phyloP scores from a whole-genome alignment of 208 protist species.

The Trypanosoma vivax region DNA sequence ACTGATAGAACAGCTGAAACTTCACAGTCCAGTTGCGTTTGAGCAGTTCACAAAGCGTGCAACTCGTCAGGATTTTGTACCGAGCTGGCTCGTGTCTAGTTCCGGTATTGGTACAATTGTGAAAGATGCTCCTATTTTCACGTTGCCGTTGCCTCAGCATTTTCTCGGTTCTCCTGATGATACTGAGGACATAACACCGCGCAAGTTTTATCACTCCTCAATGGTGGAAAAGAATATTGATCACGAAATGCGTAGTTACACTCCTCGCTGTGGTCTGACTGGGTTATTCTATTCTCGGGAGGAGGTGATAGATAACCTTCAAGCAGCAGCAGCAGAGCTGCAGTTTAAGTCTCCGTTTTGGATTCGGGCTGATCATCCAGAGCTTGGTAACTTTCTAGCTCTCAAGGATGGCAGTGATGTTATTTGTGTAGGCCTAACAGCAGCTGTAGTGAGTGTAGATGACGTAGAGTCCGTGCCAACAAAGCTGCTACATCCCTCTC shows the following conservation, averaged over 20 bases:
- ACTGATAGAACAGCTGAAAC: constrained; percentile 52
- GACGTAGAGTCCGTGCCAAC: constrained; percentile 41
- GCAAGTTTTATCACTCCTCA: constrained; percentile 65
- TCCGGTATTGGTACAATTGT: constrained; percentile 5
- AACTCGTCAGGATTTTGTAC: constrained; percentile 46
- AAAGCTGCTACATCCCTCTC: constrained; percentile 44
- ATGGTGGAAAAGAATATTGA: constrained; percentile 19
- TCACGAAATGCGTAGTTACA: constrained; percentile 13
- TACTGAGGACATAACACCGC: constrained; percentile 36
- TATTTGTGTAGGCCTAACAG: constrained; percentile 73
- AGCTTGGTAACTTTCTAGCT: constrained; percentile 52
- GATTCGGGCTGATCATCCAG: constrained; percentile 58
- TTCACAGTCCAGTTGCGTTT: constrained; percentile 32
- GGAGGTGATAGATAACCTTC: constrained; percentile 86
- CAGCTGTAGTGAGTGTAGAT: constrained; percentile 48
- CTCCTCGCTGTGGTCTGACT: constrained; percentile 64
- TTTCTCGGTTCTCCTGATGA: constrained; percentile 56
- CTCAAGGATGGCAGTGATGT: constrained; percentile 72
- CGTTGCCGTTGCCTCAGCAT: constrained; percentile 59
- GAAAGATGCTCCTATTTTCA: constrained; percentile 23
- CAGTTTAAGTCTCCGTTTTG: constrained; percentile 83
- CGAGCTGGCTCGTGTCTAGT: constrained; percentile 29
- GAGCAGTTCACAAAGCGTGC: constrained; percentile 58
- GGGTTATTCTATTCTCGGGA: constrained; percentile 82
- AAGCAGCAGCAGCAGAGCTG: constrained; percentile 61